phyloP scores from a whole-genome alignment of 345 rosid species.

The Gossypium longicalyx region DNA sequence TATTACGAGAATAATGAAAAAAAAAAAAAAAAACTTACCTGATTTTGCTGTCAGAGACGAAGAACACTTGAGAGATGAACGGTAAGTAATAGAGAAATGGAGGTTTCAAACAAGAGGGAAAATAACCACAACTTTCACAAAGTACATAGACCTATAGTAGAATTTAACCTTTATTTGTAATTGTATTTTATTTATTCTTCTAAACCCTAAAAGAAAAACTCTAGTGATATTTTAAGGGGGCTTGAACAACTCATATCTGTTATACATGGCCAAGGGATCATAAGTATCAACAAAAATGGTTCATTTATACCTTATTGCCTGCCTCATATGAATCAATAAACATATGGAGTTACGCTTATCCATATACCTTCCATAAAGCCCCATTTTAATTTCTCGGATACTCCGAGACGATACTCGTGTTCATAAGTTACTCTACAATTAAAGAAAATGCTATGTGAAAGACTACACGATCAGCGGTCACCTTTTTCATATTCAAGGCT shows the following conservation, averaged over 20 bases:
- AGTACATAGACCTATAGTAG: no score
- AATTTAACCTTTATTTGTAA: not conserved
- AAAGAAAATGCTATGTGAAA: not conserved
- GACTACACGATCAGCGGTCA: not conserved
- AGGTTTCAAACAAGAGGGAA: no score
- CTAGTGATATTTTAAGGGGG: no score
- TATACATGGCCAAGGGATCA: not conserved
- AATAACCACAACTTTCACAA: no score
- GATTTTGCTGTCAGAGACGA: no score
- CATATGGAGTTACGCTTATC: not conserved
- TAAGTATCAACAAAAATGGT: not conserved
- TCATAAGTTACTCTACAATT: not conserved
- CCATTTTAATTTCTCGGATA: not conserved
- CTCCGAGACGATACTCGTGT: not conserved
- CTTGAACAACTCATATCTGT: no score
- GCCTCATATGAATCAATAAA: not conserved
- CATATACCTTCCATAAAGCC: not conserved
- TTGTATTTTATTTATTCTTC: not conserved
- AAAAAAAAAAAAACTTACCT: no score
- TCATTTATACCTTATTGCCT: not conserved
- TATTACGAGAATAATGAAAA: no score
- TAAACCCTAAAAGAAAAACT: no score
- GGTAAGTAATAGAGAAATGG: no score
- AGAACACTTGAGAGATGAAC: no score
- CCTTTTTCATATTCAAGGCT: not conserved